Percentiles rank a stretch among this genome's conserved stretches.
These are phyloP conservation scores for Setomelanomma holmii DNA, from an alignment of 2,329 filamentous ascomycete species.

Conservation along the genomic window DNA sequence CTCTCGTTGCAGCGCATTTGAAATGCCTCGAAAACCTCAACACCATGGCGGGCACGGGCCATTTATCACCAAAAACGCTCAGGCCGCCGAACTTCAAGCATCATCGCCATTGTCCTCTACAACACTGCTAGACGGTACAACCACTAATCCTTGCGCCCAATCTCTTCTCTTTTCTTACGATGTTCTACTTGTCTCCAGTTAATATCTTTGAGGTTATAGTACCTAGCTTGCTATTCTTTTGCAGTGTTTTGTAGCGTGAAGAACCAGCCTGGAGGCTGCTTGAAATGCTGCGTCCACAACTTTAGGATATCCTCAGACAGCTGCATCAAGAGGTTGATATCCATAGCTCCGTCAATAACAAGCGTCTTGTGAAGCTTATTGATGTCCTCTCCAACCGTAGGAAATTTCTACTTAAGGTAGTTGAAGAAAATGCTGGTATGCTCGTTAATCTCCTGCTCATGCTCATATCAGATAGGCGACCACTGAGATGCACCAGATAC, in stretches of 20 bases:
- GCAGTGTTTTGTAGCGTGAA: not conserved
- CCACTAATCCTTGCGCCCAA: not conserved
- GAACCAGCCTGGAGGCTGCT: not conserved
- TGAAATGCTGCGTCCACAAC: not conserved
- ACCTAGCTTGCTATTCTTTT: not conserved
- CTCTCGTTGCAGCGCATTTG: not conserved
- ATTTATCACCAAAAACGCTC: constrained; percentile 3
- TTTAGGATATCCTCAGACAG: not conserved
- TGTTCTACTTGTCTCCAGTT: not conserved
- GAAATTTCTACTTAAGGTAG: not conserved
- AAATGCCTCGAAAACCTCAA: not conserved
- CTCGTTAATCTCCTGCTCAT: not conserved
- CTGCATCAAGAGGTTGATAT: not conserved
- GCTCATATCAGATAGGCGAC: not conserved
- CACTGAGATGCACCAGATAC: not conserved
- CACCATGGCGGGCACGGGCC: constrained; percentile 6
- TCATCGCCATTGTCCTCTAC: not conserved
- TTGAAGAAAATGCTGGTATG: not conserved
- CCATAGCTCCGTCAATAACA: not conserved
- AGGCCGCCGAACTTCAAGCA: not conserved
- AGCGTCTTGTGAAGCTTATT: not conserved
- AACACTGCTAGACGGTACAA: not conserved
- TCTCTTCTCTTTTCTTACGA: not conserved
- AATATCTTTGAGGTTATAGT: not conserved
- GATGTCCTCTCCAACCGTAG: not conserved